Conservation (phyloP, 73 alveolate genomes). For the Blepharisma stoltei region DNA sequence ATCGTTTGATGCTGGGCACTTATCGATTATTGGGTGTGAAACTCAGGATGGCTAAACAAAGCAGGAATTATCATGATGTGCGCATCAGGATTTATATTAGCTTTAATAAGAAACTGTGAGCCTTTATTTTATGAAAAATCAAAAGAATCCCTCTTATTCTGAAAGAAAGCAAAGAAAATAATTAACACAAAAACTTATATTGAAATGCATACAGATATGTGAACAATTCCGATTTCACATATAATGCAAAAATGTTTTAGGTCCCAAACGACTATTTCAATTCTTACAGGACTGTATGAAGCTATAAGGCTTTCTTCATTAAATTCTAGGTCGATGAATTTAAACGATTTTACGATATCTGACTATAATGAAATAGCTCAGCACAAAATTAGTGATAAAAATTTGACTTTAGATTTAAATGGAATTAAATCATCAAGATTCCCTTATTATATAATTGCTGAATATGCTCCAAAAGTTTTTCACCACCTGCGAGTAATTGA, state of each 20-base stretch:
- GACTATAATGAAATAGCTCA: no score
- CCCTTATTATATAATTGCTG: slow-evolving; percentile 19
- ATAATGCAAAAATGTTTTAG: slow-evolving; percentile 14
- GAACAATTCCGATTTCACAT: neutral
- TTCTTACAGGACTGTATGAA: neutral
- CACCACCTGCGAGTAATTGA: slow-evolving; percentile 44
- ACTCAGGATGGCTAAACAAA: neutral
- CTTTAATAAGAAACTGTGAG: slow-evolving; percentile 25
- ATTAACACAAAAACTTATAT: neutral
- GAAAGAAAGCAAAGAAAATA: neutral
- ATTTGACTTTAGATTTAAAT: no score
- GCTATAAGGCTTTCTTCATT: neutral
- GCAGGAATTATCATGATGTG: neutral
- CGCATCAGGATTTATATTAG: slow-evolving; percentile 1
- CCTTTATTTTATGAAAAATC: neutral
- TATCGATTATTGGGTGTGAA: neutral
- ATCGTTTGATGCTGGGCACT: neutral
- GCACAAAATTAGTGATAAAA: no score
- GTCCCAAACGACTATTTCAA: neutral
- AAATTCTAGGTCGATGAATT: neutral
- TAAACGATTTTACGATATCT: no score
- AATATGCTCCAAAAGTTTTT: slow-evolving; percentile 58
- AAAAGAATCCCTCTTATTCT: neutral
- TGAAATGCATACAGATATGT: neutral
- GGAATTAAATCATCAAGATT: neutral